Conservation (phyloP, 2,329 filamentous ascomycete species). For the Teratosphaeriaceae sp. region DNA sequence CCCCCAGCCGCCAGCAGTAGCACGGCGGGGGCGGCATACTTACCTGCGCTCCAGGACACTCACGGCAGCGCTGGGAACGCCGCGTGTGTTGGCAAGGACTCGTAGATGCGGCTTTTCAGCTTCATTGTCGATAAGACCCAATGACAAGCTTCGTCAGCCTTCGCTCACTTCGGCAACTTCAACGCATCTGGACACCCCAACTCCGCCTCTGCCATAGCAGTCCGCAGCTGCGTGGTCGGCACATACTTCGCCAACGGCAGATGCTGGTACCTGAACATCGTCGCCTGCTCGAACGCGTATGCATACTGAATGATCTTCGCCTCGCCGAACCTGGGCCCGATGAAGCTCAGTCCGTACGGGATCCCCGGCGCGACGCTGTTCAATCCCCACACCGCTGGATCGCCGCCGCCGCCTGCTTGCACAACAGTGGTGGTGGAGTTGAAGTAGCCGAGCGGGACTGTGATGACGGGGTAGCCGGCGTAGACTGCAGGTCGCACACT, state of each 20-base stretch:
- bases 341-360: conserved; percentile 57
- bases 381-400: background rate
- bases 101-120: too few relatives aligned
- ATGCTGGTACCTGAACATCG: conserved; percentile 40
- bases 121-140: too few relatives aligned
- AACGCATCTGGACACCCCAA: background rate
- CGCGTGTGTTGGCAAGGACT: too few relatives aligned
- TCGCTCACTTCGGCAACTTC: background rate
- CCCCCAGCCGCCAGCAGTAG: too few relatives aligned
- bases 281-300: conserved; percentile 62
- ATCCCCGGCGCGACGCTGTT: conserved; percentile 47
- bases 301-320: conserved; percentile 56
- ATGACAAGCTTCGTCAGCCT: too few relatives aligned
- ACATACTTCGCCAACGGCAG: conserved; percentile 30
- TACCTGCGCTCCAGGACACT: too few relatives aligned
- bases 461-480: conserved; percentile 68
- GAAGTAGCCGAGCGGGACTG: conserved; percentile 57
- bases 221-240: background rate
- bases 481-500: conserved; percentile 55
- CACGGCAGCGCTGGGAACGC: too few relatives aligned
- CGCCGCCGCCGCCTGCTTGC: conserved; percentile 36
- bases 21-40: too few relatives aligned
- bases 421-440: conserved; percentile 38
- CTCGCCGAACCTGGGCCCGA: conserved; percentile 56
- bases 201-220: background rate